These are phyloP conservation scores for Elsinoe fawcettii DNA, from an alignment of 2,329 filamentous ascomycete genomes.

Conservation along the genomic window DNA sequence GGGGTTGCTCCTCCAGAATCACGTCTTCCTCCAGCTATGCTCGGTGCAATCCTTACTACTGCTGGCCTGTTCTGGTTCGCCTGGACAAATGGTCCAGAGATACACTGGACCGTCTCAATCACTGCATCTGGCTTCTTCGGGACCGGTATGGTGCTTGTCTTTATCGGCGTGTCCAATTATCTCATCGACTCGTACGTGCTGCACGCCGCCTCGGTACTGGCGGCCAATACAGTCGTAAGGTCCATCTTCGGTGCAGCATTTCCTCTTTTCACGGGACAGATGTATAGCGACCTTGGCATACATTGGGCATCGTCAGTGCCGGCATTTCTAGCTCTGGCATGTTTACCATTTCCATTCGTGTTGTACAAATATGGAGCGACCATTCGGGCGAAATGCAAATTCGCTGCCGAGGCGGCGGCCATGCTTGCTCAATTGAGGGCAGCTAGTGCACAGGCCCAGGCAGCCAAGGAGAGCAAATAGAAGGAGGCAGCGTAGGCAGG, in stretches of 20 bases:
- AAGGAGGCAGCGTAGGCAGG: too few relatives aligned
- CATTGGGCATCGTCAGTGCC: slow-evolving; percentile 70
- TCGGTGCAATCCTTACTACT: slow-evolving; percentile 56
- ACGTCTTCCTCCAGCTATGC: slow-evolving; percentile 53
- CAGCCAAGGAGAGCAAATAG: too few relatives aligned
- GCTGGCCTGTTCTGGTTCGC: slow-evolving; percentile 61
- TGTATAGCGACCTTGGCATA: slow-evolving; percentile 48
- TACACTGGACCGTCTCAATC: slow-evolving; percentile 51
- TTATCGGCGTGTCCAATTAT: slow-evolving; percentile 58
- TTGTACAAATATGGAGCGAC: slow-evolving; percentile 62
- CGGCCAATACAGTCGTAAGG: slow-evolving; percentile 71
- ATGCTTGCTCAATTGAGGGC: too few relatives aligned
- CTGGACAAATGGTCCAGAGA: slow-evolving; percentile 53
- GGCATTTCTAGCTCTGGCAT: slow-evolving; percentile 64
- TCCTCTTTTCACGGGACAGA: slow-evolving; percentile 68
- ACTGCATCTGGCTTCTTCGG: slow-evolving; percentile 49
- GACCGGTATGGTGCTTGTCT: slow-evolving; percentile 57
- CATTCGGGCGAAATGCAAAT: slow-evolving; percentile 63
- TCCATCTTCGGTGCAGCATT: slow-evolving; percentile 71
- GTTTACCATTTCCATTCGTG: slow-evolving; percentile 65
- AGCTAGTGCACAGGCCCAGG: too few relatives aligned
- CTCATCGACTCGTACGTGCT: slow-evolving; percentile 62
- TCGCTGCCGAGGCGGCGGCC: slow-evolving; percentile 58
- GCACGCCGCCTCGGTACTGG: slow-evolving; percentile 67
- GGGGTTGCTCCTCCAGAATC: slow-evolving; percentile 59